Base-by-base conservation (phyloP, 2,329 filamentous ascomycete species). In the Cylindrodendrum hubeiense region DNA sequence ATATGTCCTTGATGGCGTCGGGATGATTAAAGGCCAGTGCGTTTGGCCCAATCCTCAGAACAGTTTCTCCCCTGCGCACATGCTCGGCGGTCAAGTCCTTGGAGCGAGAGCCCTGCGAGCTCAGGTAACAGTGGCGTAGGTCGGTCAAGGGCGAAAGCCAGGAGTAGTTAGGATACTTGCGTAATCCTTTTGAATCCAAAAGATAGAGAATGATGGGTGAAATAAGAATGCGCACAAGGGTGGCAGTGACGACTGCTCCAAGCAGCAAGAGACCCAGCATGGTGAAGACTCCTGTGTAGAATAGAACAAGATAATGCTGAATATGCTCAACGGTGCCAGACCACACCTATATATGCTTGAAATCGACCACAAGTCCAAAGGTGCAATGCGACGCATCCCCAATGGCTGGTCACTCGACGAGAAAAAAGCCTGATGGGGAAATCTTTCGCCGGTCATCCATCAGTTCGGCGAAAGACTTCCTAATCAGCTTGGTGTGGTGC, bases 21-120 rank as follows among this genome's bases (percentile, higher is more conserved):
- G 56, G 51, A 10, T 65, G 60, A 7, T 59, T 57, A 34, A 75
- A 71, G 2, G 70, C 70, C 13, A 75, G 62, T 1, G 67, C 63
- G 22, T 69, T 66, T 1, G 74, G 74, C 4, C 69, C 68, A 8
- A 70, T 71, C 15, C 74, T 67, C 5, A 76, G 57, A 6, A 76
- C 51, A 3, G 72, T 69, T 2, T 82, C 67, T 24, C 60, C 60
- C 2, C 26, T 59, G 59, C 79, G 79, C 61, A 82, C 80, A 73
- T 86, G 84, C 19, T 83, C 69, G 59, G 82, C 79, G 80, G 82
- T 6, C 79, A 82, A 46, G 83, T 84, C 69, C 81, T 80, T 21
- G 79, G 82, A 24, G 81, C 85, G 65, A 83, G 82, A 66, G 77
- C 57, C 71, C 52, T 76, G 67, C 4, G 75, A 69, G 19, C 69